Percentiles rank a stretch among this genome's conserved stretches.
These are phyloP conservation scores for Raphanus hybrid DNA, from an alignment of 441 rosid species.

Conservation along the genomic window DNA sequence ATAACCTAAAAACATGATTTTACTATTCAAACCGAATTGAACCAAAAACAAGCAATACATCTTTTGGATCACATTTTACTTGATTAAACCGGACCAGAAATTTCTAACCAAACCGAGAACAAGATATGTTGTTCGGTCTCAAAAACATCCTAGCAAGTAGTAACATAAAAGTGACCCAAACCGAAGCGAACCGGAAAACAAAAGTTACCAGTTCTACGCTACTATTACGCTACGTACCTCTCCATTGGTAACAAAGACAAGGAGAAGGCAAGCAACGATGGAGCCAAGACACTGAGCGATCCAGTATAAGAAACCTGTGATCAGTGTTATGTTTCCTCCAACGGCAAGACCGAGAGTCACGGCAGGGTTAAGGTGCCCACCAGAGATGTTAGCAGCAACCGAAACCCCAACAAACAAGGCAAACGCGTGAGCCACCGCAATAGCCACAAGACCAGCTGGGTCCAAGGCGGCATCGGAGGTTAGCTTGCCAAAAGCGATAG, in stretches of 20 bases:
- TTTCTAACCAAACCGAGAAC: neutral
- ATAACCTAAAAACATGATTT: neutral
- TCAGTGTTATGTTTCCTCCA: conserved; percentile 80
- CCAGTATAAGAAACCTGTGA: conserved; percentile 85
- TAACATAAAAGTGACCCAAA: conserved; percentile 1
- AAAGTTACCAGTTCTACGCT: neutral
- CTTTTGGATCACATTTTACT: neutral
- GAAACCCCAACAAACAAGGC: conserved; percentile 85
- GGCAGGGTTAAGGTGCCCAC: conserved; percentile 90
- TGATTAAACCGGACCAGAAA: neutral
- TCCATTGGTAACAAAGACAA: conserved; percentile 63
- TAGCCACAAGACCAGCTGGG: conserved; percentile 81
- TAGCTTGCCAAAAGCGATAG: conserved; percentile 73
- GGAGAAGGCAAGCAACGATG: conserved; percentile 83
- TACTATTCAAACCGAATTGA: neutral
- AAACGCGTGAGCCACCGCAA: conserved; percentile 85
- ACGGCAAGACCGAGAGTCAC: conserved; percentile 89
- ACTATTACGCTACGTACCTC: conserved; percentile 46
- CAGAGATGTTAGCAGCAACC: conserved; percentile 91
- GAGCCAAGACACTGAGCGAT: conserved; percentile 92
- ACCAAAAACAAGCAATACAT: neutral
- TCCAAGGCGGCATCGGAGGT: conserved; percentile 75
- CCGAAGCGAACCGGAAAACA: conserved; percentile 1
- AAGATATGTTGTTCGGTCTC: neutral
- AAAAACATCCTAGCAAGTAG: neutral